A percentile compares a stretch with the other conserved stretches of the same genome.
phyloP scores from a whole-genome alignment of 371 early-diverging fungal genomes.

The Quaeritorhiza haematococci region DNA sequence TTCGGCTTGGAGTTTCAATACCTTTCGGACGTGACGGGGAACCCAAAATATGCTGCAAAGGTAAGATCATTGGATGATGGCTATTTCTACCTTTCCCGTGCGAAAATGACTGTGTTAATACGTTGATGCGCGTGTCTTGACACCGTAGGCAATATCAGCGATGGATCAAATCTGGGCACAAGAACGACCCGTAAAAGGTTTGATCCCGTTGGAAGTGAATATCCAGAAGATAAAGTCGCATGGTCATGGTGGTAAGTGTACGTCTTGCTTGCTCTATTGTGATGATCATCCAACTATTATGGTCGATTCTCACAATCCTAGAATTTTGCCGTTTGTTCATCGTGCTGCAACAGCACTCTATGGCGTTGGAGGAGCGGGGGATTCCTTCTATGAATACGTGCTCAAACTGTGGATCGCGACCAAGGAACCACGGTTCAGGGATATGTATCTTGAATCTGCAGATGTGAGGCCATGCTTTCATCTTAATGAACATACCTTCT shows the following conservation, averaged over 20 bases:
- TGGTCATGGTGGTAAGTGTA: background rate
- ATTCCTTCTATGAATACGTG: slow-evolving; percentile 59
- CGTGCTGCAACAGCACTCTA: slow-evolving; percentile 7
- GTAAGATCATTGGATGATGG: no score
- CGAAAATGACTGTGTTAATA: background rate
- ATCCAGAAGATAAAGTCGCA: background rate
- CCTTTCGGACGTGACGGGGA: slow-evolving; percentile 31
- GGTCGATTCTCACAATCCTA: no score
- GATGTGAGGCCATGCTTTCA: slow-evolving; percentile 19
- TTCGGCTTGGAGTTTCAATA: slow-evolving; percentile 36
- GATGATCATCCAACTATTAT: no score
- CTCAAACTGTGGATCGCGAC: slow-evolving; percentile 64
- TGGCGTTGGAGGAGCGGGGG: slow-evolving; percentile 26
- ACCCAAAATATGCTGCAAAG: slow-evolving; percentile 47
- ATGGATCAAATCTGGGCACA: slow-evolving; percentile 1
- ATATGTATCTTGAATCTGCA: slow-evolving; percentile 49
- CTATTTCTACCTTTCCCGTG: background rate
- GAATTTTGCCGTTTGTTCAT: no score
- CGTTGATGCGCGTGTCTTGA: background rate
- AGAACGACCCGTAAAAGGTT: background rate
- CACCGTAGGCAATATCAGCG: background rate
- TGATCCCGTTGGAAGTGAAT: background rate
- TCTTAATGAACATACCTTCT: background rate
- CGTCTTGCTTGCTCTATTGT: no score
- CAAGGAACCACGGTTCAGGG: slow-evolving; percentile 40